Evolutionary conservation across 2,329 filamentous ascomycete species (phyloP).

Genomic region (Fusarium udum): DNA sequence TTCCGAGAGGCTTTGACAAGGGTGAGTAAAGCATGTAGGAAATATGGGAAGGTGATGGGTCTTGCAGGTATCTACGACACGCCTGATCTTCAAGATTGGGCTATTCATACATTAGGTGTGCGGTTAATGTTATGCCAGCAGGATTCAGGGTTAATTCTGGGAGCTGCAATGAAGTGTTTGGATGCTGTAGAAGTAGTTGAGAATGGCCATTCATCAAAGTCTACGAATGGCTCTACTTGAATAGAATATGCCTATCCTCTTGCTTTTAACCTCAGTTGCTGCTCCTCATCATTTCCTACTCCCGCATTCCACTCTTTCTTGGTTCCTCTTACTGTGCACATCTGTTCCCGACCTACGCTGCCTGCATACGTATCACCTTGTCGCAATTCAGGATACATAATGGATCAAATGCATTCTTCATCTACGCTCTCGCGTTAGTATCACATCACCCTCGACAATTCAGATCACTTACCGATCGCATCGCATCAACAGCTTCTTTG

Average conservation of each 20-base stretch:
- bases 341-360: neutral
- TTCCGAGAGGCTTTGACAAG: neutral
- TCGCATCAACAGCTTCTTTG: slow-evolving; percentile 60
- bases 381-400: slow-evolving; percentile 57
- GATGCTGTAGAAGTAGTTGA: too few species aligned
- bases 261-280: too few species aligned
- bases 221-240: too few species aligned
- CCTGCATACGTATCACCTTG: slow-evolving; percentile 25
- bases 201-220: too few species aligned
- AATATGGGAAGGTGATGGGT: neutral
- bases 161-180: too few species aligned
- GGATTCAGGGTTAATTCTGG: neutral
- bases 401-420: slow-evolving; percentile 70
- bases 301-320: neutral
- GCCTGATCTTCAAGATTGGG: neutral
- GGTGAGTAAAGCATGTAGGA: neutral
- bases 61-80: neutral
- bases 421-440: slow-evolving; percentile 39
- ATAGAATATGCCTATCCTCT: too few species aligned
- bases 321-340: accelerated
- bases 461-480: slow-evolving; percentile 52
- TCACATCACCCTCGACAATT: accelerated
- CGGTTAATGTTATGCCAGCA: neutral
- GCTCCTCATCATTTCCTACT: neutral
- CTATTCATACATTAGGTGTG: neutral